Evolutionary conservation across 257 asterid species (phyloP), one percentile per base, ranked within the genome.

Genomic region (Scutellaria galericulata): DNA sequence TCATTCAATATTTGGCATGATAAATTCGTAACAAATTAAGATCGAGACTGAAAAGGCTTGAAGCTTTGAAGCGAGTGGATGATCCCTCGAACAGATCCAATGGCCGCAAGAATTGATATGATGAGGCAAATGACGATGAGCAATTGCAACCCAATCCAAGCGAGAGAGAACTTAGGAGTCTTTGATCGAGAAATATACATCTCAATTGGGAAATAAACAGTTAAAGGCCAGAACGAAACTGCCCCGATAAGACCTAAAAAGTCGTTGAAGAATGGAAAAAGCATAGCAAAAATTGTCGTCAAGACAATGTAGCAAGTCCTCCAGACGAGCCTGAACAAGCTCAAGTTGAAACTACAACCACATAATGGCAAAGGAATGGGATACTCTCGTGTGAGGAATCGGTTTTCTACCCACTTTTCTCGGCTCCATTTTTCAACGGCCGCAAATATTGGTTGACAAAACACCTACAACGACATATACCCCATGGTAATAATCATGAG

Each of bases 201-300:
- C 75, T 87, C 89, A 15, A 85, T 69, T 0, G 97, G 93, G 62
- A 87, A 89, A 56, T 76, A 87, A 2, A 91, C 89, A 0, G 93
- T 80, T 47, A 89, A 63, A 5, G 96, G 95, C 89, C 90, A 91
- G 68, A 91, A 91, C 0, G 91, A 53, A 24, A 73, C 61, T 1
- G 96, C 89, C 10, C 96, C 96, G 1, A 89, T 64, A 4, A 91
- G 82, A 6, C 96, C 97, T 10, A 88, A 84, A 0, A 91, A 71
- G 22, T 88, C 86, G 12, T 91, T 91, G 93, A 89, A 91, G 72
- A 85, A 87, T 0, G 97, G 96, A 35, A 91, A 79, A 44, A 84
- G 12, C 91, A 89, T 86, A 5, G 93, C 96, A 9, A 87, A 3
- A 18, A 62, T 7, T 2, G 89, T 84, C 1, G 89, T 85, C 50